Conservation (phyloP, 208 protist genomes). For the Lotmaria passim region DNA sequence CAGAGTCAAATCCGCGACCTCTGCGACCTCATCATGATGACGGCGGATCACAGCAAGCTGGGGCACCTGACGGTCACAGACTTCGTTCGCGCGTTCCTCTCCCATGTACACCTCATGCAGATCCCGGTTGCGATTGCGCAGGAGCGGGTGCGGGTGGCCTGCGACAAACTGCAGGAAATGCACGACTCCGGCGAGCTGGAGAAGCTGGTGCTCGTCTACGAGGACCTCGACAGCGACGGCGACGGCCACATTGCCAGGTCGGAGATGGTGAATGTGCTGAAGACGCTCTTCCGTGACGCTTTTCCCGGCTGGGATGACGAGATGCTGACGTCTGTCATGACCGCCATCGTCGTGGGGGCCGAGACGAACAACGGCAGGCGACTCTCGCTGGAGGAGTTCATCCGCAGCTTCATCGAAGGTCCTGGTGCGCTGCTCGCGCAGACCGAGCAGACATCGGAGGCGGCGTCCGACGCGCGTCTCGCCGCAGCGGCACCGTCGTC, state of each 20-base stretch:
- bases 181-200: constrained; percentile 71
- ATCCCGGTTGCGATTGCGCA: constrained; percentile 64
- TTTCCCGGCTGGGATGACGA: constrained; percentile 77
- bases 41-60: constrained; percentile 52
- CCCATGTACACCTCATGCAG: constrained; percentile 58
- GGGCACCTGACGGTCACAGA: constrained; percentile 61
- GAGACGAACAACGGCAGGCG: constrained; percentile 45
- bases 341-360: constrained; percentile 60
- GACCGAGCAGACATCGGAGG: constrained; percentile 19
- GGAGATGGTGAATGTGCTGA: constrained; percentile 60
- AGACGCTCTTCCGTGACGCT: constrained; percentile 55
- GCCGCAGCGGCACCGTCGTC: background rate
- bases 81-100: constrained; percentile 69
- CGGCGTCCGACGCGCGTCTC: background rate
- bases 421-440: constrained; percentile 33
- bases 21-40: constrained; percentile 82
- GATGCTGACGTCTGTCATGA: constrained; percentile 64
- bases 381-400: constrained; percentile 73
- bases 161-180: constrained; percentile 59
- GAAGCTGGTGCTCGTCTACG: constrained; percentile 41
- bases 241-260: constrained; percentile 55
- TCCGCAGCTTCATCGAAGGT: constrained; percentile 64
- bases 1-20: constrained; percentile 73
- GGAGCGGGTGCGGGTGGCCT: constrained; percentile 52
- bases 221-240: constrained; percentile 43